A percentile compares a stretch with the other conserved stretches of the same genome.
phyloP scores from a whole-genome alignment of 148 eudicot genomes.

The Rhododendron ovatum region DNA sequence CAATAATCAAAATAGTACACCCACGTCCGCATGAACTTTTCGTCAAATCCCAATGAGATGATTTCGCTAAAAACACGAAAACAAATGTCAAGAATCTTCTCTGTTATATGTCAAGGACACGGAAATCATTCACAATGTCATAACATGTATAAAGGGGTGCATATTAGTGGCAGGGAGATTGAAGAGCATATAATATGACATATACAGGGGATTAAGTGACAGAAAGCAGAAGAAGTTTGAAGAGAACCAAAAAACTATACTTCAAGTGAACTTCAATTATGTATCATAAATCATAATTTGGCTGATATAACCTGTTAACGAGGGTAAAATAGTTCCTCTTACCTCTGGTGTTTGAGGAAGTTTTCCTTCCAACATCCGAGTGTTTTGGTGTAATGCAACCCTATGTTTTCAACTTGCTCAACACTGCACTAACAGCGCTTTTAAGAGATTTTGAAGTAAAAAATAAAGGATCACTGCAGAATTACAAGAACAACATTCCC shows the following conservation, averaged over 20 bases:
- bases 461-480: background rate
- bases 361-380: constrained; percentile 62
- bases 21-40: constrained; percentile 83
- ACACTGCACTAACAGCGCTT: constrained; percentile 34
- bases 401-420: constrained; percentile 75
- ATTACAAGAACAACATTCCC: background rate
- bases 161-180: background rate
- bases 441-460: background rate
- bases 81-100: background rate
- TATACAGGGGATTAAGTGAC: background rate
- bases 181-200: background rate
- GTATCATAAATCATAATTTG: background rate
- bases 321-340: background rate
- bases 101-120: background rate
- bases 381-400: constrained; percentile 65
- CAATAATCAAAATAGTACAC: constrained; percentile 87
- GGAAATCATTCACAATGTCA: background rate
- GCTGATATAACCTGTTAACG: background rate
- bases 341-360: constrained; percentile 56
- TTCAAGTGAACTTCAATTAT: background rate
- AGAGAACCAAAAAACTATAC: background rate
- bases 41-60: constrained; percentile 42
- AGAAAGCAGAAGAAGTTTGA: background rate
- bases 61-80: background rate
- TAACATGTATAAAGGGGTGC: background rate